These are phyloP conservation scores for Euphorbia corollata DNA, from an alignment of 441 rosid species.

Conservation along the genomic window DNA sequence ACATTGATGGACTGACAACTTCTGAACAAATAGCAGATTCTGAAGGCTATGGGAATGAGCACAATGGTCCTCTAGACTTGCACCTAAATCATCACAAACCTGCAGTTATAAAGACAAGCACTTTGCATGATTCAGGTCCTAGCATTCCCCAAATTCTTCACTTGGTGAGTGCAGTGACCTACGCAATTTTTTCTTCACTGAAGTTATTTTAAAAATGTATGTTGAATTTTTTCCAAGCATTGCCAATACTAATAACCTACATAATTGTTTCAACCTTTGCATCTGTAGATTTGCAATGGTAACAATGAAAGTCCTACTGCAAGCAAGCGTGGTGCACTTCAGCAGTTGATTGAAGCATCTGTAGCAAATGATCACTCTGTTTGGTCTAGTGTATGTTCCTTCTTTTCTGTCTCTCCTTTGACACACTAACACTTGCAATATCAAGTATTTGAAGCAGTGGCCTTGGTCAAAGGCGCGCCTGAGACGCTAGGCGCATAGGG, in stretches of 20 bases:
- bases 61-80: conserved; percentile 37
- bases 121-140: conserved; percentile 47
- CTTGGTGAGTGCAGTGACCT: conserved; percentile 46
- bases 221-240: background rate
- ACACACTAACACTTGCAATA: background rate
- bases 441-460: too few relatives aligned
- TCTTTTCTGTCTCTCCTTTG: background rate
- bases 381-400: conserved; percentile 65
- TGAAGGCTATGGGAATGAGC: conserved; percentile 38
- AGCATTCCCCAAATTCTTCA: conserved; percentile 97
- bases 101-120: conserved; percentile 45
- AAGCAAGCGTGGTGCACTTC: conserved; percentile 63
- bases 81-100: conserved; percentile 45
- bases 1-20: conserved; percentile 41
- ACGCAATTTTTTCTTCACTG: background rate
- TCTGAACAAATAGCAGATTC: conserved; percentile 35
- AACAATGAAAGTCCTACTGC: conserved; percentile 50
- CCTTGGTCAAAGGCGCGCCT: too few relatives aligned
- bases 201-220: background rate
- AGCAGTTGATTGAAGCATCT: conserved; percentile 73
- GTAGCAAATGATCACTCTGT: conserved; percentile 56
- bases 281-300: conserved; percentile 59
- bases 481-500: too few relatives aligned
- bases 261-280: conserved; percentile 9
- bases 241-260: background rate